These are phyloP conservation scores for Eimeria nieschulzi DNA, from an alignment of 169 alveolate species.

Conservation along the genomic window DNA sequence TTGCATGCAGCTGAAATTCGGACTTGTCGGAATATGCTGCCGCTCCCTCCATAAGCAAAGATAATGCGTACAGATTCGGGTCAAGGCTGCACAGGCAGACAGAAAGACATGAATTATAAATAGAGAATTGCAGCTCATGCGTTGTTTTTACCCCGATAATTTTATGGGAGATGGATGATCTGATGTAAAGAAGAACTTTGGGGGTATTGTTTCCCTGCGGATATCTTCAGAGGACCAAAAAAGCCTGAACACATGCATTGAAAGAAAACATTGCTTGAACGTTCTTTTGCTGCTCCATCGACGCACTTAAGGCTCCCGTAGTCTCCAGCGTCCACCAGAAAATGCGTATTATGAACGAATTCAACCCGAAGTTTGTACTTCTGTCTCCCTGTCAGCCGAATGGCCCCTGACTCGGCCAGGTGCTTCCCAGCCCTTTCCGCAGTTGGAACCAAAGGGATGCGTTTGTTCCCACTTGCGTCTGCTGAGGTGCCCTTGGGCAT, in stretches of 20 bases:
- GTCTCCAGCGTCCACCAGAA: constrained; percentile 2
- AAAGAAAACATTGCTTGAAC: too few species aligned
- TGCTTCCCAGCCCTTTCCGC: constrained; percentile 78
- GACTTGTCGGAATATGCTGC: constrained; percentile 46
- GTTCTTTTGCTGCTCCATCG: not conserved
- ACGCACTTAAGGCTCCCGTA: not conserved
- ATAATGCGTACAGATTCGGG: constrained; percentile 43
- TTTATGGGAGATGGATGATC: constrained; percentile 23
- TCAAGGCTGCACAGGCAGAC: constrained; percentile 32
- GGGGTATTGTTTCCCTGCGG: constrained; percentile 34
- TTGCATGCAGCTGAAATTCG: not conserved
- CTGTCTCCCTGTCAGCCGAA: constrained; percentile 87
- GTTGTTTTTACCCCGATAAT: constrained; percentile 31
- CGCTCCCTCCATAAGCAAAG: constrained; percentile 42
- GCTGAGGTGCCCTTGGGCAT: constrained; percentile 78
- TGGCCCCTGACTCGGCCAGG: constrained; percentile 81
- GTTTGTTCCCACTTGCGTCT: constrained; percentile 51
- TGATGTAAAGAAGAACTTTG: constrained; percentile 22
- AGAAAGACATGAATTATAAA: not conserved
- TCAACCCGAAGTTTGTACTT: constrained; percentile 85
- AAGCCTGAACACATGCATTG: constrained; percentile 24
- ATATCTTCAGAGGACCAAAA: constrained; percentile 43
- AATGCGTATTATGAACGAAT: constrained; percentile 86
- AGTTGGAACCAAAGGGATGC: constrained; percentile 70
- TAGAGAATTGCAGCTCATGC: not conserved